phyloP scores from a whole-genome alignment of 192 early-diverging fungal genomes.

The Entomortierella beljakovae region DNA sequence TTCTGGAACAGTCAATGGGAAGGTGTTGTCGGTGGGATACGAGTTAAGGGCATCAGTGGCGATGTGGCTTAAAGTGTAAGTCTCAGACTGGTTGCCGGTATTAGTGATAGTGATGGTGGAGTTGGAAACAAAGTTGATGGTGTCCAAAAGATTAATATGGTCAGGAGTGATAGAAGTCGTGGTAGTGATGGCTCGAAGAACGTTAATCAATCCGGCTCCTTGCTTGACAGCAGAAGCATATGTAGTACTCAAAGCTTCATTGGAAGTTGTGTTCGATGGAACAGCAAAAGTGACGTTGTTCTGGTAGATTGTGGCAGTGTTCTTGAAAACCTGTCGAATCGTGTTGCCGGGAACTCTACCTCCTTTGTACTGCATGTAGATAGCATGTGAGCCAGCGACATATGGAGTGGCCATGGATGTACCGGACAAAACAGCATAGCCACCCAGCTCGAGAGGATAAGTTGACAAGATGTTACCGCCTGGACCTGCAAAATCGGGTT shows the following conservation, averaged over 20 bases:
- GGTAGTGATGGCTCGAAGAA: conserved; percentile 68
- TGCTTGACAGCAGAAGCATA: conserved; percentile 64
- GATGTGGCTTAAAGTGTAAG: conserved; percentile 54
- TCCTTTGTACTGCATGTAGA: conserved; percentile 27
- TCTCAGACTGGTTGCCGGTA: conserved; percentile 28
- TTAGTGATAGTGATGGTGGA: conserved; percentile 58
- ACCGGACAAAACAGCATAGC: conserved; percentile 60
- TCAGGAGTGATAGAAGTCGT: conserved; percentile 65
- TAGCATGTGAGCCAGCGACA: conserved; percentile 41
- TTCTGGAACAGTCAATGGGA: conserved; percentile 40
- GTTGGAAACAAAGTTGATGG: conserved; percentile 38
- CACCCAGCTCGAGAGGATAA: conserved; percentile 55
- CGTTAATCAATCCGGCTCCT: conserved; percentile 82
- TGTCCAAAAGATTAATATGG: conserved; percentile 68
- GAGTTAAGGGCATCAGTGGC: conserved; percentile 57
- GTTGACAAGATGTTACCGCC: conserved; percentile 66
- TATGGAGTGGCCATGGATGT: conserved; percentile 69
- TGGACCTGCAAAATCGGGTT: conserved; percentile 63
- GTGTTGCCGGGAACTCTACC: conserved; percentile 8
- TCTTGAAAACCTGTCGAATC: conserved; percentile 39
- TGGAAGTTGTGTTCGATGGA: background rate
- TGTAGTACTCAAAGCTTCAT: no score
- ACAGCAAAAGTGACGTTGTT: conserved; percentile 1
- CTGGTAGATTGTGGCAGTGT: conserved; percentile 30
- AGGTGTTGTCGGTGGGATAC: conserved; percentile 26